A percentile compares a stretch with the other conserved stretches of the same genome.
These are phyloP conservation scores for Neofusicoccum kwambonambiense DNA, from an alignment of 2,329 filamentous ascomycete species.

Conservation along the genomic window DNA sequence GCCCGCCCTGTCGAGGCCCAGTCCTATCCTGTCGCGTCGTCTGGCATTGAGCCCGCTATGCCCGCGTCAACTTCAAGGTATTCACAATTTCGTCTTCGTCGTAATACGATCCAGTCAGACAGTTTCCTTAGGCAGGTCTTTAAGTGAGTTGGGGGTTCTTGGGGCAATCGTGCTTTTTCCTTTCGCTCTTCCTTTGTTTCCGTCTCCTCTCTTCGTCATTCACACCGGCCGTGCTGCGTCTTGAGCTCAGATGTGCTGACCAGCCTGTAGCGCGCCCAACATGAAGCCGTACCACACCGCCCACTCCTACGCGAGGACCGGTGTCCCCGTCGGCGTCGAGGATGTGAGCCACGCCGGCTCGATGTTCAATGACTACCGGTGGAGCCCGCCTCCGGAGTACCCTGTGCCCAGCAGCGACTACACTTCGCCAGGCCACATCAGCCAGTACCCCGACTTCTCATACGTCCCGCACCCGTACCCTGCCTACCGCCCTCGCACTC, in stretches of 20 bases:
- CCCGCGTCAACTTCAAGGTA: conserved; percentile 17
- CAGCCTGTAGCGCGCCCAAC: not conserved
- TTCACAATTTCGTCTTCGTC: conserved; percentile 14
- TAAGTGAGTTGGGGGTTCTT: conserved; percentile 11
- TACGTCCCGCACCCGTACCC: conserved; percentile 18
- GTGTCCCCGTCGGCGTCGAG: not conserved
- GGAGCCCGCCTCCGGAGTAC: conserved; percentile 16
- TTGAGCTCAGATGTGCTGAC: not conserved
- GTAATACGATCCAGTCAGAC: conserved; percentile 6
- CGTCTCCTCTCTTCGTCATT: not conserved
- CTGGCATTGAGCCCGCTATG: conserved; percentile 6
- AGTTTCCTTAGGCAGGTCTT: conserved; percentile 13
- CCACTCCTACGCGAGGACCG: not conserved
- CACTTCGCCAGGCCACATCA: conserved; percentile 26
- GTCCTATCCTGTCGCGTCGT: conserved; percentile 1
- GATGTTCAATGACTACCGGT: conserved; percentile 9
- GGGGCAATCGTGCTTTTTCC: not conserved
- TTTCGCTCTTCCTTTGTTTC: not conserved
- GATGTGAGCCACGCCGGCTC: conserved; percentile 1
- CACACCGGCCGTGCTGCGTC: no score
- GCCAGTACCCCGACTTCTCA: conserved; percentile 17
- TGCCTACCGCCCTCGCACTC: conserved; percentile 32
- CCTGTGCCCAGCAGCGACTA: conserved; percentile 34
- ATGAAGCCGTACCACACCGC: conserved; percentile 1
- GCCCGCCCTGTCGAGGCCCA: not conserved